Evolutionary conservation across 1,284 basidiomycete genomes (phyloP).

Genomic region (Mycena citricolor): DNA sequence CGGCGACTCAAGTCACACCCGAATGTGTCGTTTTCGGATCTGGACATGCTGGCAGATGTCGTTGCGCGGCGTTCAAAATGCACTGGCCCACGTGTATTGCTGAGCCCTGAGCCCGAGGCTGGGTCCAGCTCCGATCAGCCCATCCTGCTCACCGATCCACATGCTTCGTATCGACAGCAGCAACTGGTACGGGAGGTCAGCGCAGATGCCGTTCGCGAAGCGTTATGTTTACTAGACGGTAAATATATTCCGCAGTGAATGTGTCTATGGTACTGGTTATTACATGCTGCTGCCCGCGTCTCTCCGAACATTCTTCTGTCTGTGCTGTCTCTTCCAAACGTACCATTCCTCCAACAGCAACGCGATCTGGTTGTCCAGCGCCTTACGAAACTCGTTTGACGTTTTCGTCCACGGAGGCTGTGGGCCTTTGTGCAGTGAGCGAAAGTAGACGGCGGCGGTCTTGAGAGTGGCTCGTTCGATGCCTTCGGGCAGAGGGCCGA

Average conservation of each 20-base stretch:
- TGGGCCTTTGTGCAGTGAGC: slow-evolving; percentile 33
- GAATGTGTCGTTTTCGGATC: slow-evolving; percentile 79
- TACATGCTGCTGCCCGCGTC: slow-evolving; percentile 11
- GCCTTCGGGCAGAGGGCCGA: slow-evolving; percentile 59
- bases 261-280: slow-evolving; percentile 10
- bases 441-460: slow-evolving; percentile 45
- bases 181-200: slow-evolving; percentile 70
- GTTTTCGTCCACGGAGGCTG: slow-evolving; percentile 24
- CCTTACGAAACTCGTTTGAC: slow-evolving; percentile 30
- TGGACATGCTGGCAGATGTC: slow-evolving; percentile 82
- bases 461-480: slow-evolving; percentile 42
- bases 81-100: slow-evolving; percentile 66
- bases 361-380: slow-evolving; percentile 32
- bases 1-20: slow-evolving; percentile 85
- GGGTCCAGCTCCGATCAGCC: slow-evolving; percentile 30
- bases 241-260: slow-evolving; percentile 46
- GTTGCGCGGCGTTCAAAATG: slow-evolving; percentile 82
- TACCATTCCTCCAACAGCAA: slow-evolving; percentile 26
- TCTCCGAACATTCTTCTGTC: slow-evolving; percentile 6
- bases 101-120: slow-evolving; percentile 55
- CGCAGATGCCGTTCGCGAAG: slow-evolving; percentile 75
- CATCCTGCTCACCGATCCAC: slow-evolving; percentile 51
- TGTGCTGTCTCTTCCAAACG: slow-evolving; percentile 8
- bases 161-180: slow-evolving; percentile 50
- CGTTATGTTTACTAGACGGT: slow-evolving; percentile 74